Percentiles rank a stretch among this genome's conserved stretches.
Conservation (phyloP, 352 stramenopile genomes). For the Globisporangium okanoganense region DNA sequence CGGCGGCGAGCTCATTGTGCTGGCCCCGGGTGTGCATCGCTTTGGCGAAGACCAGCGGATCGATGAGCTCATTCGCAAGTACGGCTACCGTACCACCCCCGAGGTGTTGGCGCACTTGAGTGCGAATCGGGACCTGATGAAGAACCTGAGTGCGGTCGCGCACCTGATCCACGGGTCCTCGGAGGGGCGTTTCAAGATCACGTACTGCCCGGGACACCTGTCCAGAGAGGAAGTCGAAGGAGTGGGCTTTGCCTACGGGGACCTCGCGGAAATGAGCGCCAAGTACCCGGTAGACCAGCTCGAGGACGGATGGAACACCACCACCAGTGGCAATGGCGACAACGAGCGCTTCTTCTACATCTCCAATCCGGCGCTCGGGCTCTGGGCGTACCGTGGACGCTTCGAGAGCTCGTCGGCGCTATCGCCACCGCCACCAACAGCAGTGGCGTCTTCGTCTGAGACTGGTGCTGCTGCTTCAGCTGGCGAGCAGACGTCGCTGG, state of each 20-base stretch:
- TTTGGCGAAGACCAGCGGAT: conserved; percentile 96
- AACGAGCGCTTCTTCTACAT: conserved; percentile 95
- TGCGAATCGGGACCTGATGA: conserved; percentile 92
- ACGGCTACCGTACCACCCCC: conserved; percentile 95
- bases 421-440: too few relatives aligned
- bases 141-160: conserved; percentile 92
- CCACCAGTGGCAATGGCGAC: conserved; percentile 31
- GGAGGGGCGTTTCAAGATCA: conserved; percentile 96
- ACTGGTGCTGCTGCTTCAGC: not conserved
- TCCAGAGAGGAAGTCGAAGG: conserved; percentile 90
- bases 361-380: conserved; percentile 93
- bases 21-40: conserved; percentile 91
- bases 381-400: conserved; percentile 91
- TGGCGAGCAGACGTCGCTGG: conserved; percentile 22
- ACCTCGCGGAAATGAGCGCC: conserved; percentile 80
- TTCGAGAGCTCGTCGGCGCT: conserved; percentile 58
- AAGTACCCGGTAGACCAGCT: conserved; percentile 83
- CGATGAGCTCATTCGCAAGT: conserved; percentile 95
- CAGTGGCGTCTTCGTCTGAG: conserved; percentile 1
- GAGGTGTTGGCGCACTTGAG: conserved; percentile 91
- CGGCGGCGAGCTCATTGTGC: conserved; percentile 92
- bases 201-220: conserved; percentile 92
- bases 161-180: conserved; percentile 97
- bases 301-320: conserved; percentile 92
- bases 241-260: conserved; percentile 91